A percentile compares a stretch with the other conserved stretches of the same genome.
Evolutionary conservation across 345 rosid genomes (phyloP).

Genomic region (Sisymbrium irio): DNA sequence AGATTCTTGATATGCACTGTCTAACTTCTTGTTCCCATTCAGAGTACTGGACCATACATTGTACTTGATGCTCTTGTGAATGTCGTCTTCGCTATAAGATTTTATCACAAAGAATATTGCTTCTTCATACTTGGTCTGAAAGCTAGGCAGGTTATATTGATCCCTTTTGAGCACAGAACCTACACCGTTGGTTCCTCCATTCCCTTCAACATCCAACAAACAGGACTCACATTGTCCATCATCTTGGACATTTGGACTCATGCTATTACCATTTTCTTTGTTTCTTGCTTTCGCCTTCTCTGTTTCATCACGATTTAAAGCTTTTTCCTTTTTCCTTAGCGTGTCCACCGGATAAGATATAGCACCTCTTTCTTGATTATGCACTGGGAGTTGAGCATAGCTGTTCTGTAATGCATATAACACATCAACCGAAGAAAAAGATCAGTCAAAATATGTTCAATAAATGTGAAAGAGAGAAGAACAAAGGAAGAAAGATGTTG

Average conservation of each 20-base stretch:
- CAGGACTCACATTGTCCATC: constrained; percentile 43
- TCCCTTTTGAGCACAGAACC: constrained; percentile 41
- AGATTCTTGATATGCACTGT: constrained; percentile 52
- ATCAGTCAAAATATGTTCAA: not conserved
- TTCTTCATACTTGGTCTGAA: constrained; percentile 44
- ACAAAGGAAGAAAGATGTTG: not conserved
- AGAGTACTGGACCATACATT: constrained; percentile 73
- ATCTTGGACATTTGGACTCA: not conserved
- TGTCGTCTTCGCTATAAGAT: constrained; percentile 67
- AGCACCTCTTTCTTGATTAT: constrained; percentile 43
- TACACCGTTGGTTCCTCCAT: constrained; percentile 35
- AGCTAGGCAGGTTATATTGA: constrained; percentile 51
- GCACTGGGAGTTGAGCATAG: constrained; percentile 31
- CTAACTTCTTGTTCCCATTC: constrained; percentile 60
- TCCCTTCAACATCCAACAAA: constrained; percentile 33
- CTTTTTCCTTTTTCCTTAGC: constrained; percentile 32
- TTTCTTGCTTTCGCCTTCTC: constrained; percentile 42
- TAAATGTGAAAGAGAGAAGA: not conserved
- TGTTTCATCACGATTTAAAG: constrained; percentile 32
- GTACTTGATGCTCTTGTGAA: constrained; percentile 67
- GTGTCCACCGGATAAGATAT: constrained; percentile 22
- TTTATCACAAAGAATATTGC: constrained; percentile 63
- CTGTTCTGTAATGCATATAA: constrained; percentile 25
- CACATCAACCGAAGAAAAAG: not conserved
- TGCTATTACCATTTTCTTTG: constrained; percentile 32